Conservation (phyloP, 176 grass and related monocot species). For the Bonia amplexicaulis region DNA sequence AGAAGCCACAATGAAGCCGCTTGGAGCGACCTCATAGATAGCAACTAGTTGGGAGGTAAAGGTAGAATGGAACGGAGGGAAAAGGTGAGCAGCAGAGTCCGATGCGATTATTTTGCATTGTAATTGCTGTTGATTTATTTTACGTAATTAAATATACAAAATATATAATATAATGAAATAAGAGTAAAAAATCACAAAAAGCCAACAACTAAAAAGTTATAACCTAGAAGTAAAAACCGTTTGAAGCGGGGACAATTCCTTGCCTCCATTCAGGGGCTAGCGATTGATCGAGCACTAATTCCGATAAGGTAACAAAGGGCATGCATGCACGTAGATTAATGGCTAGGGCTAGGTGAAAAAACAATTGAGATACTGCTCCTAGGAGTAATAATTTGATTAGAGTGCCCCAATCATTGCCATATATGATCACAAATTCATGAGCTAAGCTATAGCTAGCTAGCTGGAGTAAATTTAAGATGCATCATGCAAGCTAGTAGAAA, state of each 20-base stretch:
- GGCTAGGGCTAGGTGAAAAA: slow-evolving; percentile 10
- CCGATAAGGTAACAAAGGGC: slow-evolving; percentile 4
- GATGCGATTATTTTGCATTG: background rate
- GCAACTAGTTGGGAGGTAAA: background rate
- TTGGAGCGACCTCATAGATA: background rate
- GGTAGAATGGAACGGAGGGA: slow-evolving; percentile 24
- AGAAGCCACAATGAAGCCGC: no score
- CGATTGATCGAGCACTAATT: background rate
- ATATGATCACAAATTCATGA: slow-evolving; percentile 15
- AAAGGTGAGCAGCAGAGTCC: background rate
- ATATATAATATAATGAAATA: no score
- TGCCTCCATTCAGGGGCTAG: slow-evolving; percentile 21
- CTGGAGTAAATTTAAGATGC: background rate
- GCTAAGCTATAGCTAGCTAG: background rate
- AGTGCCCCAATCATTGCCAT: slow-evolving; percentile 36
- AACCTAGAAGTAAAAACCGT: no score
- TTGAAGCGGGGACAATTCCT: background rate
- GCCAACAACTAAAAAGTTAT: no score
- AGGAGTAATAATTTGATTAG: slow-evolving; percentile 53
- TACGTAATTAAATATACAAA: no score
- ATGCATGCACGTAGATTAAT: slow-evolving; percentile 3
- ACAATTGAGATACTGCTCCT: background rate
- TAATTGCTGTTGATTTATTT: no score
- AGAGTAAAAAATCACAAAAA: no score
- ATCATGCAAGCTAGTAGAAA: background rate